Evolutionary conservation across 805 yeast species (phyloP), one percentile per base, ranked within the genome.

Genomic region (Candida namnaoensis): DNA sequence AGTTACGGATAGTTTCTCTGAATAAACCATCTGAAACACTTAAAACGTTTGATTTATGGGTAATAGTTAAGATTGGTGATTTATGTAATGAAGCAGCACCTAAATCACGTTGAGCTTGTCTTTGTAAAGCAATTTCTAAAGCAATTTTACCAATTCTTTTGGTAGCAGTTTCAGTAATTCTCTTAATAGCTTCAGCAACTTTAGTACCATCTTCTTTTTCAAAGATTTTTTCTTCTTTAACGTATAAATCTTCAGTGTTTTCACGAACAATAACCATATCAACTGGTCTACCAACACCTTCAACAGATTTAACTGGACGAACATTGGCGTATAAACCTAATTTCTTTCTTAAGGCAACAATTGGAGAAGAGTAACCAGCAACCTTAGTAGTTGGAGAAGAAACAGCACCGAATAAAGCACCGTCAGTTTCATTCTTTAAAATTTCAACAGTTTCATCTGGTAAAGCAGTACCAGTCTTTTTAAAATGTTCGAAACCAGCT

Each of bases 261-360:
- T 93, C 99, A 64, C 99, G 85, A 34, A 93, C 99, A 63, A 93
- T 93, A 28, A 93, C 95, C 88, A 93, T 82, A 64, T 93, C 99
- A 39, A 90, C 95, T 33, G 95, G 90, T 65, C 88, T 80, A 51
- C 87, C 90, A 41, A 78, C 72, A 41, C 90, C 91, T 35, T 76
- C 81, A 34, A 90, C 97, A 40, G 93, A 82, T 68, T 93, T 93
- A 52, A 93, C 98, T 5, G 99, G 99, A 64, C 99, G 84, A 40
- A 93, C 96, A 55, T 93, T 93, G 54, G 99, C 99, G 62, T 85
- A 93, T 41, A 93, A 72, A 8, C 96, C 97, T 65, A 93, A 60
- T 65, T 85, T 86, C 77, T 91, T 93, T 71, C 99, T 83, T 58
- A 93, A 74, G n/a, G 98, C 98, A 42, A 93, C 99, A 63, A 93